Evolutionary conservation across 139 green algal species (phyloP).

Genomic region (Pleodorina starrii): DNA sequence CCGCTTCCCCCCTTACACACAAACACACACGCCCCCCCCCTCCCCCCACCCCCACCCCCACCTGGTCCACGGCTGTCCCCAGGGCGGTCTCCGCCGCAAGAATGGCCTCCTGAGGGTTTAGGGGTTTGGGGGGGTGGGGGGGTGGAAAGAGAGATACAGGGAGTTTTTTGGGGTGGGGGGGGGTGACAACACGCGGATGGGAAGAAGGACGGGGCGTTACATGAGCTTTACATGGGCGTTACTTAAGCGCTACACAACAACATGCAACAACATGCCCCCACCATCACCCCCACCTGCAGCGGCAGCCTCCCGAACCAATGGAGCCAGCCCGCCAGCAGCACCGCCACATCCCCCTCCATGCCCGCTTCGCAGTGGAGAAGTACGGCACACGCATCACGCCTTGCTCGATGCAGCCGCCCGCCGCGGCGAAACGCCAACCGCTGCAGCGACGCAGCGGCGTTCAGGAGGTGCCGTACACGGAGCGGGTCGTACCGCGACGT

Average conservation of each 20-base stretch:
- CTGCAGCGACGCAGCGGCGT: conserved; percentile 60
- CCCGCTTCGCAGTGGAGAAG: conserved; percentile 66
- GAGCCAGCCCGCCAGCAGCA: conserved; percentile 73
- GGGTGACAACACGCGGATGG: not conserved
- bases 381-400: conserved; percentile 50
- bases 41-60: not conserved
- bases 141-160: not conserved
- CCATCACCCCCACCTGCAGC: conserved; percentile 39
- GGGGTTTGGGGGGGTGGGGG: not conserved
- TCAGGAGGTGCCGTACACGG: conserved; percentile 40
- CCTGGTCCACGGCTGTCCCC: conserved; percentile 36
- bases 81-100: conserved; percentile 58
- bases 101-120: conserved; percentile 53
- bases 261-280: too few relatives aligned
- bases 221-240: not conserved
- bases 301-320: conserved; percentile 73
- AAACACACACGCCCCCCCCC: too few relatives aligned
- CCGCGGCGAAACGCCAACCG: conserved; percentile 52
- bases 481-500: conserved; percentile 20
- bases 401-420: conserved; percentile 34
- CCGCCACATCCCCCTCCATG: conserved; percentile 54
- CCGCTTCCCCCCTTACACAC: too few relatives aligned
- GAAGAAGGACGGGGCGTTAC: not conserved
- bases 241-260: too few relatives aligned
- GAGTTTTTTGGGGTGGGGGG: too few relatives aligned